Percentiles rank a stretch among this genome's conserved stretches.
Conservation (phyloP, 2,329 filamentous ascomycete genomes). For the Aotearoamyces nothofagi region DNA sequence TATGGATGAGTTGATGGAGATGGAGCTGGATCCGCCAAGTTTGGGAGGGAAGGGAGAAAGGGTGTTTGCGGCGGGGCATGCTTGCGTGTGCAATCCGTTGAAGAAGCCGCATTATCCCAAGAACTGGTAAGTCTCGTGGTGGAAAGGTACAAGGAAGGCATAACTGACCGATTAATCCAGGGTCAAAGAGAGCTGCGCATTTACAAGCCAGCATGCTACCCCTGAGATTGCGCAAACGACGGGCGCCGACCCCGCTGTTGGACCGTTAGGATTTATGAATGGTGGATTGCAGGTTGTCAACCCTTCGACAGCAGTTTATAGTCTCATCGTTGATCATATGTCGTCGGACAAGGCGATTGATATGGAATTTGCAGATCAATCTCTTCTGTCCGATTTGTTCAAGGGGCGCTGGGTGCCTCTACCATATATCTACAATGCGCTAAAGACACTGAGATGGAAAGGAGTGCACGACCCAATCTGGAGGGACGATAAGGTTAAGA, state of each 20-base stretch:
- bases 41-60: slow-evolving; percentile 33
- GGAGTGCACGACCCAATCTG: slow-evolving; percentile 40
- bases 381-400: slow-evolving; percentile 39
- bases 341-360: slow-evolving; percentile 25
- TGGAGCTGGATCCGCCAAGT: slow-evolving; percentile 48
- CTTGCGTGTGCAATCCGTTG: slow-evolving; percentile 75
- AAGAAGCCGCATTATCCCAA: slow-evolving; percentile 64
- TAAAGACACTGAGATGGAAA: slow-evolving; percentile 41
- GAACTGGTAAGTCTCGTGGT: slow-evolving; percentile 38
- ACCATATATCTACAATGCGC: slow-evolving; percentile 45
- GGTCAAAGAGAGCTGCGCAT: slow-evolving; percentile 40
- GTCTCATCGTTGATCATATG: slow-evolving; percentile 35
- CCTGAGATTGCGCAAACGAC: slow-evolving; percentile 30
- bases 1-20: slow-evolving; percentile 88
- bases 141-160: neutral
- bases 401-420: slow-evolving; percentile 38
- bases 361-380: slow-evolving; percentile 45
- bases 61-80: slow-evolving; percentile 73
- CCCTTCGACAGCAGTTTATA: slow-evolving; percentile 31
- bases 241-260: slow-evolving; percentile 27
- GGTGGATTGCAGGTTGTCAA: slow-evolving; percentile 41
- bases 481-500: slow-evolving; percentile 41
- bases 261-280: slow-evolving; percentile 37
- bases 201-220: slow-evolving; percentile 34
- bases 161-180: too few species aligned